These are phyloP conservation scores for Extremus antarcticus DNA, from an alignment of 495 filamentous ascomycete genomes.

Conservation along the genomic window DNA sequence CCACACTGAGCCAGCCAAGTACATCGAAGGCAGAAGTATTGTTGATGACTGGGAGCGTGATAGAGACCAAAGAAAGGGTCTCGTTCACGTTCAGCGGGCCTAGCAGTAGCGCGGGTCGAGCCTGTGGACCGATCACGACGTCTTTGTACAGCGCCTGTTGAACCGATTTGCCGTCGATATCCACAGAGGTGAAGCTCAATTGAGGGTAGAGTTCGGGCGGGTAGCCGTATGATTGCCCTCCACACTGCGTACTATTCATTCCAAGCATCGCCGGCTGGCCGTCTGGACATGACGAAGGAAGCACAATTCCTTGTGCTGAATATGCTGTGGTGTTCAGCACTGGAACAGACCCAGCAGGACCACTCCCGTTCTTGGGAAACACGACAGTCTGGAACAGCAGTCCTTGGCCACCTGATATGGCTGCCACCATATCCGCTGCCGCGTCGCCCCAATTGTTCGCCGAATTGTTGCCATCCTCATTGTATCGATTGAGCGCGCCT, in stretches of 20 bases:
- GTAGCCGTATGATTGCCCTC: slow-evolving; percentile 40
- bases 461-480: slow-evolving; percentile 42
- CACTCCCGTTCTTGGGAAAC: slow-evolving; percentile 52
- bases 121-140: slow-evolving; percentile 38
- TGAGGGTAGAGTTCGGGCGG: slow-evolving; percentile 63
- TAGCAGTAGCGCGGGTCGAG: slow-evolving; percentile 44
- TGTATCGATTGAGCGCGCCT: slow-evolving; percentile 48
- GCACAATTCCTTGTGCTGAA: slow-evolving; percentile 28
- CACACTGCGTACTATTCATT: slow-evolving; percentile 29
- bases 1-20: slow-evolving; percentile 64
- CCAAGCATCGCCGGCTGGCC: slow-evolving; percentile 49
- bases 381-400: slow-evolving; percentile 56
- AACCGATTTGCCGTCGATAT: slow-evolving; percentile 31
- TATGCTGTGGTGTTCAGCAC: slow-evolving; percentile 52
- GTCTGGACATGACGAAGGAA: slow-evolving; percentile 48
- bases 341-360: slow-evolving; percentile 31
- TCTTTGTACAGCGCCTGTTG: slow-evolving; percentile 36
- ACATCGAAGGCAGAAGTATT: slow-evolving; percentile 46
- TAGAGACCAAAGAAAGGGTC: slow-evolving; percentile 63
- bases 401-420: slow-evolving; percentile 26
- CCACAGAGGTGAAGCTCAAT: slow-evolving; percentile 45
- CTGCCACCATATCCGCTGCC: slow-evolving; percentile 38
- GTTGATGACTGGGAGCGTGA: slow-evolving; percentile 64
- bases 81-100: slow-evolving; percentile 60
- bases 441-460: slow-evolving; percentile 45